Base-by-base conservation (phyloP, 106 monocot species). In the Triglochin maritima region DNA sequence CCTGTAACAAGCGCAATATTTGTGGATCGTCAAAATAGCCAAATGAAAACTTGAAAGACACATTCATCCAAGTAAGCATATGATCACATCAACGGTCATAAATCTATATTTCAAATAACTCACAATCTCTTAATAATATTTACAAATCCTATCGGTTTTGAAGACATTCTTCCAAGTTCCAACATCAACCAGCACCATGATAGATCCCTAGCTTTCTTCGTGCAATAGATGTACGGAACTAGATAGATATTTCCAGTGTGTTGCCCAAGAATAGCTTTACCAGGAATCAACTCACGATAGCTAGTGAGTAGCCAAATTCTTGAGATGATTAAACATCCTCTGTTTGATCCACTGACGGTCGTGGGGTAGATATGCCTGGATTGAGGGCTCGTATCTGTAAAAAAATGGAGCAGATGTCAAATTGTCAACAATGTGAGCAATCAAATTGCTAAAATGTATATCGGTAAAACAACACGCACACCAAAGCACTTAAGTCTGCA, bases 401-500 rank as follows among this genome's bases (percentile, higher is more conserved):
- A 54, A 41, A 53, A 53, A 50, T 17, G 5, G 42, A 9, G 50
- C 9, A 9, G 4, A 66, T 8, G 17, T 15, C 5, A 53, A n/a
- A 17, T 9, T 43, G 45, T 51, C 9, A 4, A 15, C 3, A 11
- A 42, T 45, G 16, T 50, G 47, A 66, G 52, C 6, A 3, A 12
- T 10, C n/a, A 8, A 49, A 46, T 63, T 5, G 44, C 12, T 41
- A 44, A 9, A 29, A 60, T 60, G 43, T 41, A 42, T 47, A 49
- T n/a, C 16, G 9, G 17, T 17, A 43, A 7, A 8, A 51, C 8
- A 2, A 57, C 46, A 68, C 74, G 65, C 79, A 89, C 85, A 89
- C 81, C 11, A 89, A 53, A 16, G 89, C 85, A 63, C 89, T 89
- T 29, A 89, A 47, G 60, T 86, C 89, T 4, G 71, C 29, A 43